A percentile compares a stretch with the other conserved stretches of the same genome.
Evolutionary conservation across 2,329 filamentous ascomycete species (phyloP).

Genomic region (Lizonia empirigonia): DNA sequence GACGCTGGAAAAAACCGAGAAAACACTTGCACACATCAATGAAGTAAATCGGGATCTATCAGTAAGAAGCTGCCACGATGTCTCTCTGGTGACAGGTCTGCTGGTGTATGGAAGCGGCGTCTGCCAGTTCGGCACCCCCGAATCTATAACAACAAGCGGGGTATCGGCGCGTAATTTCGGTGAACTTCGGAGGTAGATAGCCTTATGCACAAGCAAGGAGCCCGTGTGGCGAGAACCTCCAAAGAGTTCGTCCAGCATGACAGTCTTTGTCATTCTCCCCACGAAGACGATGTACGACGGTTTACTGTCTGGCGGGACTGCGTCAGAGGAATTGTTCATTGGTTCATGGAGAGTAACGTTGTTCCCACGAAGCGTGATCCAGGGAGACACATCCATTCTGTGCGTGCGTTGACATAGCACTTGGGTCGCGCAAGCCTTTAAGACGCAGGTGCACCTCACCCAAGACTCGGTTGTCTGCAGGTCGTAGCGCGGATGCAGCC

Average conservation of each 20-base stretch:
- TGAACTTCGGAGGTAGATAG: not conserved
- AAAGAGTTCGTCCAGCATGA: constrained; percentile 1
- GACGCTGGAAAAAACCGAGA: not conserved
- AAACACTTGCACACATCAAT: not conserved
- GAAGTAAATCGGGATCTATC: not conserved
- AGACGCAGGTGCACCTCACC: not conserved
- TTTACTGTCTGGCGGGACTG: not conserved
- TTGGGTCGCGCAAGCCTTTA: not conserved
- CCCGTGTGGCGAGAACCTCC: not conserved
- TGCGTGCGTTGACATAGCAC: not conserved
- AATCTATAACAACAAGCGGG: constrained; percentile 1
- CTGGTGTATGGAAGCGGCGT: not conserved
- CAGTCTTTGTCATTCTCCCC: not conserved
- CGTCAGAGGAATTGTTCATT: not conserved
- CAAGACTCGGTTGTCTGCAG: not conserved
- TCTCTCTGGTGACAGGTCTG: not conserved
- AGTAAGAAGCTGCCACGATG: not conserved
- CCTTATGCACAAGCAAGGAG: constrained; percentile 1
- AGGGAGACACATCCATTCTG: not conserved
- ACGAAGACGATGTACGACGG: not conserved
- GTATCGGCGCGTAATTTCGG: not conserved
- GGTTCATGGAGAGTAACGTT: not conserved
- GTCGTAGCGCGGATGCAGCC: not conserved
- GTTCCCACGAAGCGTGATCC: not conserved
- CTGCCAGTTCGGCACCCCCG: not conserved